These are phyloP conservation scores for Sarcomyxa edulis DNA, from an alignment of 768 basidiomycete species.

Conservation along the genomic window DNA sequence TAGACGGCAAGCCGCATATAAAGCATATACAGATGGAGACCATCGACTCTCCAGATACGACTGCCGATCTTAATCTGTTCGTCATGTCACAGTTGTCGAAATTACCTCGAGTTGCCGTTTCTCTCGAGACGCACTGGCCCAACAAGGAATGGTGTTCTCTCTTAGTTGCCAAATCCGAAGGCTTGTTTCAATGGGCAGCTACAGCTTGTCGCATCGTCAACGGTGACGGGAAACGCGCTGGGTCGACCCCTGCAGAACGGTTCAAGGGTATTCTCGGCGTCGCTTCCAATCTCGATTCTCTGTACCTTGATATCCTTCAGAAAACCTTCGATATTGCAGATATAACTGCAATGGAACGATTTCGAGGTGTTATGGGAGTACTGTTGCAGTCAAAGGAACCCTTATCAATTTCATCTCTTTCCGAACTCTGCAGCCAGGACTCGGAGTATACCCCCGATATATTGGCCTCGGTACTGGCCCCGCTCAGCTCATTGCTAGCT, in stretches of 20 bases:
- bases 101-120: too few relatives aligned
- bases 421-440: neutral
- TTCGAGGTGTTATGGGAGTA: slow-evolving; percentile 3
- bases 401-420: slow-evolving; percentile 1
- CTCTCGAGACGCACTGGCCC: too few relatives aligned
- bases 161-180: slow-evolving; percentile 20
- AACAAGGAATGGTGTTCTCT: slow-evolving; percentile 15
- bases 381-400: slow-evolving; percentile 5
- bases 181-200: slow-evolving; percentile 26
- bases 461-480: too few relatives aligned
- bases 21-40: slow-evolving; percentile 10
- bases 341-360: neutral
- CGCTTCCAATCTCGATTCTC: slow-evolving; percentile 3
- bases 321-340: slow-evolving; percentile 3
- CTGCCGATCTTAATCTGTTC: slow-evolving; percentile 7
- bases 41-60: neutral
- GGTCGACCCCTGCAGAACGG: too few relatives aligned
- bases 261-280: too few relatives aligned
- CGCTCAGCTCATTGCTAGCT: too few relatives aligned
- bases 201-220: slow-evolving; percentile 21
- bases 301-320: slow-evolving; percentile 4
- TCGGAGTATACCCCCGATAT: too few relatives aligned
- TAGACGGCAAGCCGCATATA: slow-evolving; percentile 2
- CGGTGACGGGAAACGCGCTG: slow-evolving; percentile 10
- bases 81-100: slow-evolving; percentile 2